phyloP scores from a whole-genome alignment of 805 yeast species.

The Candida piceae region DNA sequence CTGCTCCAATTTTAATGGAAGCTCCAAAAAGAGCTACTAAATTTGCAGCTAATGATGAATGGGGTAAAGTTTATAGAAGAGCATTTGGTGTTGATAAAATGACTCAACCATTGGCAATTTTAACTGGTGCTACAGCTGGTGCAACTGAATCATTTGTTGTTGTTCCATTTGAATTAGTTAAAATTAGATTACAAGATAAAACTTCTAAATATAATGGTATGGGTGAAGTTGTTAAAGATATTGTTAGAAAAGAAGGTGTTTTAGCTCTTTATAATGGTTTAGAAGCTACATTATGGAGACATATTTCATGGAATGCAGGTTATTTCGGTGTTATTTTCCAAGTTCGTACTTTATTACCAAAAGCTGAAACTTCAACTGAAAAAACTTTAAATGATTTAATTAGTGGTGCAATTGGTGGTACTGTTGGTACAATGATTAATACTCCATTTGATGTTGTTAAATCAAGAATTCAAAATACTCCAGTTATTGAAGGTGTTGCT shows the following conservation, averaged over 20 bases:
- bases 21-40: constrained; percentile 99
- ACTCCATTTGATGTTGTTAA: constrained; percentile 98
- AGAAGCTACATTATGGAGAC: constrained; percentile 98
- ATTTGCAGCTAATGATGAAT: constrained; percentile 96
- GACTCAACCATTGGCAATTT: constrained; percentile 78
- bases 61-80: constrained; percentile 78
- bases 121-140: constrained; percentile 98
- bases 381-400: constrained; percentile 82
- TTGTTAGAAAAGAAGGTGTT: constrained; percentile 70
- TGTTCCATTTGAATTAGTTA: constrained; percentile 94
- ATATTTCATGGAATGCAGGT: constrained; percentile 95
- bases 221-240: constrained; percentile 71
- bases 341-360: constrained; percentile 73
- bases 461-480: constrained; percentile 84
- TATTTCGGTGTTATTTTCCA: constrained; percentile 94
- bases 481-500: constrained; percentile 61
- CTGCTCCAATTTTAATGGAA: constrained; percentile 97
- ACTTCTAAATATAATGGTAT: constrained; percentile 79
- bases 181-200: constrained; percentile 90
- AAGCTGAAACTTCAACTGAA: constrained; percentile 62
- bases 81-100: constrained; percentile 62
- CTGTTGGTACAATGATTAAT: constrained; percentile 89
- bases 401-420: constrained; percentile 96
- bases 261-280: constrained; percentile 87
- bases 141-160: constrained; percentile 95